phyloP scores from a whole-genome alignment of 1,139 yeast species.

The Nakaseomyces uthaithaninus region DNA sequence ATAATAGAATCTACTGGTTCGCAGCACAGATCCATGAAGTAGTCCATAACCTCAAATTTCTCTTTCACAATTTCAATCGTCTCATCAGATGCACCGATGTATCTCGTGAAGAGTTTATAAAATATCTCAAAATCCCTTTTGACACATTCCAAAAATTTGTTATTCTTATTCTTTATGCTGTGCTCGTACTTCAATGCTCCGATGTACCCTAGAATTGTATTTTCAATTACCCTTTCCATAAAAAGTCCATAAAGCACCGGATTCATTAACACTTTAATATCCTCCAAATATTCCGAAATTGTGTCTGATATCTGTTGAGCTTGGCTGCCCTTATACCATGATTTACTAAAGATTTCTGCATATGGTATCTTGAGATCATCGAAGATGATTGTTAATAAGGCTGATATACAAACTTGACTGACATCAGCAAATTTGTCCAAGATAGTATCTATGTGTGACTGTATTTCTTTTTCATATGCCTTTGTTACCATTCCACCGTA shows the following conservation, averaged over 20 bases:
- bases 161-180: slow-evolving; percentile 33
- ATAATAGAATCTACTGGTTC: slow-evolving; percentile 45
- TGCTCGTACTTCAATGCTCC: slow-evolving; percentile 39
- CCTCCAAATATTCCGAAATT: slow-evolving; percentile 64
- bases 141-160: slow-evolving; percentile 47
- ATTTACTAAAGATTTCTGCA: slow-evolving; percentile 41
- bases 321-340: slow-evolving; percentile 44
- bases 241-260: slow-evolving; percentile 45
- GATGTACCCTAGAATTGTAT: slow-evolving; percentile 41
- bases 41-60: slow-evolving; percentile 63
- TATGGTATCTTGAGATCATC: slow-evolving; percentile 55
- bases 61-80: slow-evolving; percentile 27
- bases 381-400: slow-evolving; percentile 58
- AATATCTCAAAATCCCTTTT: slow-evolving; percentile 62
- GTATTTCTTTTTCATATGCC: slow-evolving; percentile 50
- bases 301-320: slow-evolving; percentile 61
- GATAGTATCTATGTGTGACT: slow-evolving; percentile 51
- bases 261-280: slow-evolving; percentile 44
- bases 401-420: slow-evolving; percentile 60
- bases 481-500: slow-evolving; percentile 61
- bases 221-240: slow-evolving; percentile 45
- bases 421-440: slow-evolving; percentile 71
- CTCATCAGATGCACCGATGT: slow-evolving; percentile 37
- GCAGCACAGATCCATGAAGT: slow-evolving; percentile 59
- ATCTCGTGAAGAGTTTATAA: slow-evolving; percentile 51